A percentile compares a stretch with the other conserved stretches of the same genome.
Evolutionary conservation across 768 basidiomycete genomes (phyloP).

Genomic region (Suillus spraguei): DNA sequence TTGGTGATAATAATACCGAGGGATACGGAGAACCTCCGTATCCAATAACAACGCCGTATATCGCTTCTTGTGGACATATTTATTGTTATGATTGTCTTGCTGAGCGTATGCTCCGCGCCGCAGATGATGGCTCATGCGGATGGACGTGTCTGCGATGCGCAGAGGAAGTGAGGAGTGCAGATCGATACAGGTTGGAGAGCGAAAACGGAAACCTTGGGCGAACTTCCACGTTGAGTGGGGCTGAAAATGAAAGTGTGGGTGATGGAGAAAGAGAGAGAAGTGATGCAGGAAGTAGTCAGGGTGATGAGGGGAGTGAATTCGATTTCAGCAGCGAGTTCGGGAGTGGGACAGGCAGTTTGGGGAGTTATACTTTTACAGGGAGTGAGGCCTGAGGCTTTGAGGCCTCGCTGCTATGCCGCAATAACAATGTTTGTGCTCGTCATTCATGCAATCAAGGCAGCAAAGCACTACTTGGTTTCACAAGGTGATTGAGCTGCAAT

Average conservation of each 20-base stretch:
- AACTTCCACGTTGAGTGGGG: slow-evolving; percentile 33
- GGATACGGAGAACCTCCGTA: slow-evolving; percentile 48
- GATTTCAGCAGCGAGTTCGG: slow-evolving; percentile 56
- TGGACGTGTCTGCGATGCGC: slow-evolving; percentile 90
- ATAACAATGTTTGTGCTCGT: too few relatives aligned
- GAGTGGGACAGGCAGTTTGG: slow-evolving; percentile 38
- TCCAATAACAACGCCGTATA: slow-evolving; percentile 81
- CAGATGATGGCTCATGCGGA: slow-evolving; percentile 58
- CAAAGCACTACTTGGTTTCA: not conserved
- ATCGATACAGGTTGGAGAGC: slow-evolving; percentile 40
- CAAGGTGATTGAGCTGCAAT: not conserved
- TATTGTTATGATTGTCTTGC: slow-evolving; percentile 96
- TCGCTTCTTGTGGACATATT: slow-evolving; percentile 79
- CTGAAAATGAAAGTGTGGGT: slow-evolving; percentile 33
- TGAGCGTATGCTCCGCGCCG: slow-evolving; percentile 74
- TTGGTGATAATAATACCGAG: not conserved
- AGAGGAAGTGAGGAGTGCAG: slow-evolving; percentile 62
- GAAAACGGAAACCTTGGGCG: slow-evolving; percentile 36
- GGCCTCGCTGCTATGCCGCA: not conserved
- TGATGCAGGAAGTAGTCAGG: slow-evolving; percentile 19
- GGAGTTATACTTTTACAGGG: slow-evolving; percentile 6
- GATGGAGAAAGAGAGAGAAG: slow-evolving; percentile 30
- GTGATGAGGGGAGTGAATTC: slow-evolving; percentile 50
- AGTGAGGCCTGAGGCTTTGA: not conserved
- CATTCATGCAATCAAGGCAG: not conserved